Conservation (phyloP, 169 alveolate genomes). For the Babesia ovis region DNA sequence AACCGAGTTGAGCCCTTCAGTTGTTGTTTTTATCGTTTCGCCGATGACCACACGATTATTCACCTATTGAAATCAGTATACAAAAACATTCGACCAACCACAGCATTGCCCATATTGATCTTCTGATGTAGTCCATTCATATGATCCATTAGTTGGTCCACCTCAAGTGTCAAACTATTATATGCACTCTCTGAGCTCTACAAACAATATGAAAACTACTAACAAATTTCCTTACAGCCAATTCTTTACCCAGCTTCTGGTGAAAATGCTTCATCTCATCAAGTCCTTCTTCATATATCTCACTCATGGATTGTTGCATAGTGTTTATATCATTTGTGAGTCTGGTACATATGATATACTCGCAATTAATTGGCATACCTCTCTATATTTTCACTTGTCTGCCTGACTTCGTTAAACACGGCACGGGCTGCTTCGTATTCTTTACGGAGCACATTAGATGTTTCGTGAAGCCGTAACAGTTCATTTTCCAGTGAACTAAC, state of each 20-base stretch:
- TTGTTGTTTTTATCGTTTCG: conserved; percentile 12
- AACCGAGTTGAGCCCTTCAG: conserved; percentile 2
- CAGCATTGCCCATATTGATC: not conserved
- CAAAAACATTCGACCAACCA: not conserved
- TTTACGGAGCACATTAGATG: conserved; percentile 27
- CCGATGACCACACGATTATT: not conserved
- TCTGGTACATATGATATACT: too few relatives aligned
- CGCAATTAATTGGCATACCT: too few relatives aligned
- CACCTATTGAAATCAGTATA: not conserved
- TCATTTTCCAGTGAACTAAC: conserved; percentile 26
- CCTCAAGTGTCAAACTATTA: not conserved
- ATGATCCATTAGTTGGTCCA: conserved; percentile 21
- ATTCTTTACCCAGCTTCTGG: conserved; percentile 5
- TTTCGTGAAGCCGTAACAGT: conserved; percentile 44
- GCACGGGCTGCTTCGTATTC: conserved; percentile 37
- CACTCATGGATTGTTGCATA: conserved; percentile 26
- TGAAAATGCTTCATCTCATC: conserved; percentile 30
- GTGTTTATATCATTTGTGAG: conserved; percentile 22
- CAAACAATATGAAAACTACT: too few relatives aligned
- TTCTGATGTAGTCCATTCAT: conserved; percentile 21
- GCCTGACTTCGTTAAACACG: conserved; percentile 17
- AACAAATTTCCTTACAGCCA: conserved; percentile 41
- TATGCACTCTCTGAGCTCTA: not conserved
- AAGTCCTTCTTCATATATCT: conserved; percentile 55
- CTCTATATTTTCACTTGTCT: not conserved